Evolutionary conservation across 2,329 filamentous ascomycete species (phyloP).

Genomic region (Pezicula neosporulosa): DNA sequence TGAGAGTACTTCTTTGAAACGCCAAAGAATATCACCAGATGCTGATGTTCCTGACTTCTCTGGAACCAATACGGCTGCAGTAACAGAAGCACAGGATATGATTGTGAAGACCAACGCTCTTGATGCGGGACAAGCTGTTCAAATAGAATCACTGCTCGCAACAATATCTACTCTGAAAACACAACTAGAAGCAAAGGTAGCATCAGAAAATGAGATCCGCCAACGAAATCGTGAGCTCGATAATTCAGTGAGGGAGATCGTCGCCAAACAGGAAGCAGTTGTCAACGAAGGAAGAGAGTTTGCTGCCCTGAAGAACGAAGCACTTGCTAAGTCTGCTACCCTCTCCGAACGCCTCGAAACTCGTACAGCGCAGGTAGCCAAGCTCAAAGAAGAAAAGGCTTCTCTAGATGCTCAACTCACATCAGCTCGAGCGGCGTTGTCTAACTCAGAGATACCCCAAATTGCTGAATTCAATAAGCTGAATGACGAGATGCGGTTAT

Average conservation of each 20-base stretch:
- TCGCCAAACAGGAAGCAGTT: slow-evolving; percentile 45
- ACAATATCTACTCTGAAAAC: slow-evolving; percentile 33
- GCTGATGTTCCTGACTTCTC: too few relatives aligned
- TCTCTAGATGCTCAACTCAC: slow-evolving; percentile 23
- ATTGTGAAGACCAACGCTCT: slow-evolving; percentile 1
- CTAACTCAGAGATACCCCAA: slow-evolving; percentile 32
- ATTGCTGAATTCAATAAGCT: slow-evolving; percentile 36
- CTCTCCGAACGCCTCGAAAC: slow-evolving; percentile 17
- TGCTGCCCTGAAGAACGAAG: slow-evolving; percentile 34
- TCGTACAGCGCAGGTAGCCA: slow-evolving; percentile 13
- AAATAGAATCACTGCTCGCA: slow-evolving; percentile 8
- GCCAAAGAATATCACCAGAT: too few relatives aligned
- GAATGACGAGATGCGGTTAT: slow-evolving; percentile 30
- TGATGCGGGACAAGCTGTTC: slow-evolving; percentile 2
- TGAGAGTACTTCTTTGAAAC: not conserved
- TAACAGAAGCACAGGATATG: not conserved
- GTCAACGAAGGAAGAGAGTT: slow-evolving; percentile 49
- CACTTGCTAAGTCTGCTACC: slow-evolving; percentile 5
- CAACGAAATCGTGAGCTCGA: slow-evolving; percentile 41
- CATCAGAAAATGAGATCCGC: slow-evolving; percentile 34
- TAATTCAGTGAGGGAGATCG: slow-evolving; percentile 40
- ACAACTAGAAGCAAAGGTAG: slow-evolving; percentile 16
- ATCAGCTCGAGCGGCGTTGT: slow-evolving; percentile 10
- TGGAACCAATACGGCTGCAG: too few relatives aligned
- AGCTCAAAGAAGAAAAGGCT: slow-evolving; percentile 22